Evolutionary conservation across 225 moss, liverwort and hornwort genomes (phyloP), one percentile per base, ranked within the genome.

Genomic region (Anthoceros angustus): DNA sequence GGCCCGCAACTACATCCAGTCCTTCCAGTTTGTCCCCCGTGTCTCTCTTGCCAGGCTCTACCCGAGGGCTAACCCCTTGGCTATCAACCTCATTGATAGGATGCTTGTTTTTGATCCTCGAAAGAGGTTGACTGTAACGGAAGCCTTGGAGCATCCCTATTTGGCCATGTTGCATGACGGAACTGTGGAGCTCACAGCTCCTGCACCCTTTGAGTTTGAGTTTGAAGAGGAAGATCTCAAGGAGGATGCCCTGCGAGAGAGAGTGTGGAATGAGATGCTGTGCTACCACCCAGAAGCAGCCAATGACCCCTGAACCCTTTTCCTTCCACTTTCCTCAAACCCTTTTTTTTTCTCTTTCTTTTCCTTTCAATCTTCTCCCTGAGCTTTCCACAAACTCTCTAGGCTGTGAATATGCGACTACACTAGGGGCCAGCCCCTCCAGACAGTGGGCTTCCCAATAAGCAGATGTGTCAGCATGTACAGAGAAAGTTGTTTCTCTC

Each of bases 191-290:
- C 95, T 91, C 8, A 83, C 91, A 0, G 88, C 91, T 15, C 95
- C 95, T 0, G 83, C 82, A 18, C 82, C 88, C 0, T 91, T 88
- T 50, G 95, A 98, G 64, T 91, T 91, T 39, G 95, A 98, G 62
- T 98, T 98, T 63, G 95, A 98, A 62, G 95, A 91, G 10, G 95
- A 98, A 68, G 95, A 98, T 62, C 82, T 98, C n/a, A 88, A 88
- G 70, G 95, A 98, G 75, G 95, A 98, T 49, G 95, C 95, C 23
- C 67, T 98, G 71, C 78, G 95, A 43, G 95, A 98, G 70, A 87
- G 82, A 78, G 95, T 98, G 39, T 98, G 95, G 95, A 91, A 87
- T 61, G 95, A 98, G 67, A 98, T 98, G 95, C 62, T 87, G 49
- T 87, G 77, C 70, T 98, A 98, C 72, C 95, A 98, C 62, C 88